Evolutionary conservation across 129 eudicot genomes (phyloP), one percentile per base, ranked within the genome.

Genomic region (Lactuca sativa): DNA sequence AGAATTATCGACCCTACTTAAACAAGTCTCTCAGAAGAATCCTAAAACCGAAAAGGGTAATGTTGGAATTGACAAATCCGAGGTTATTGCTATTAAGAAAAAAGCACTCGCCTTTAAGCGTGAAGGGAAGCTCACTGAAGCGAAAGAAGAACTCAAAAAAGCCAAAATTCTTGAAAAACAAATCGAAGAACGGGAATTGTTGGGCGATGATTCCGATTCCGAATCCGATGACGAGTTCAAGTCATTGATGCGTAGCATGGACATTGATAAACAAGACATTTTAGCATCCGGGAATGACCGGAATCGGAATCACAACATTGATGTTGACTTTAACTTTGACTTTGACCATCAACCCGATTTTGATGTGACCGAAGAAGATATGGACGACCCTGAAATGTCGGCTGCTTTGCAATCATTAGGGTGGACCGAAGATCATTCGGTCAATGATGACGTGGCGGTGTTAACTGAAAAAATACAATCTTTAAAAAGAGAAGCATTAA

Each of bases 131-230:
- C 87, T 89, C 54, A 70, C 76, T 0, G 98, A 89, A 79, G 98
- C 97, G 43, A 89, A 87, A 77, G 98, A 93, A 72, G 98, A 93
- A 79, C 56, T 89, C 12, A 93, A 93, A 84, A 83, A 67, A 80
- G 99, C 99, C 12, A 93, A 93, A 77, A 77, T 93, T 77, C 91
- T 93, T 12, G 99, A 93, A 69, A 90, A 85, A 65, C 85, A 93
- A 67, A 84, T 93, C 33, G 99, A 93, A 77, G 99, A 93, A 72
- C 92, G 82, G 37, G 99, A 90, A 58, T 74, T 93, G 62, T 75
- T 93, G 85, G 91, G 85, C 21, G 97, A 66, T 8, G 85, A 74
- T 49, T 11, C n/a, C 15, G 93, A 90, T 47, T 47, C 52, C 18
- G 96, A 88, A 59, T 93, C 97, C 4, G 99, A 93, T 62, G 95